A percentile compares a stretch with the other conserved stretches of the same genome.
Evolutionary conservation across 805 yeast species (phyloP).

Genomic region (Isabelozyma gotoi): DNA sequence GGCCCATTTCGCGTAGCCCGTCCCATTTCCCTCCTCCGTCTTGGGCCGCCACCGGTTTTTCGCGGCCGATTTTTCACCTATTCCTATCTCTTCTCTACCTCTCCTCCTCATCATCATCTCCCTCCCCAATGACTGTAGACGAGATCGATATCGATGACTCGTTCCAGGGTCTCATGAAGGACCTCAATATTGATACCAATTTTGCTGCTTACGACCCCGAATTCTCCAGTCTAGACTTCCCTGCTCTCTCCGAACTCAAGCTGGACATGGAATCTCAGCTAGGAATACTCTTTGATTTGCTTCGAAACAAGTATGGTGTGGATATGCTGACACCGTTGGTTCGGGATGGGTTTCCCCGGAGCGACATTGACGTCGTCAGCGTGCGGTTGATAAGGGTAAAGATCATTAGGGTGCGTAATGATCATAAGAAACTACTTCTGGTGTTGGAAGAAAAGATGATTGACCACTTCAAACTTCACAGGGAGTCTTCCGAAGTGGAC

Average conservation of each 20-base stretch:
- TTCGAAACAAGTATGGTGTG: slow-evolving; percentile 44
- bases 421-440: slow-evolving; percentile 50
- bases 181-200: slow-evolving; percentile 20
- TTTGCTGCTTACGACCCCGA: slow-evolving; percentile 17
- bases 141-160: slow-evolving; percentile 12
- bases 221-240: slow-evolving; percentile 9
- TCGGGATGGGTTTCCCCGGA: slow-evolving; percentile 81
- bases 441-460: slow-evolving; percentile 48
- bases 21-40: too few relatives aligned
- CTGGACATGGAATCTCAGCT: slow-evolving; percentile 25
- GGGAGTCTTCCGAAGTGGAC: neutral
- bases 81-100: neutral
- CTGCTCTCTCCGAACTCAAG: slow-evolving; percentile 12
- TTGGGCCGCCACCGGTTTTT: too few relatives aligned
- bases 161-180: slow-evolving; percentile 27
- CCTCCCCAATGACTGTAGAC: neutral
- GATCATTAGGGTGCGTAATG: slow-evolving; percentile 71
- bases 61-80: too few relatives aligned
- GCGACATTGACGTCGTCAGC: slow-evolving; percentile 74
- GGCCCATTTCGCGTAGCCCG: too few relatives aligned
- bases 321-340: slow-evolving; percentile 67
- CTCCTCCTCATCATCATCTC: neutral
- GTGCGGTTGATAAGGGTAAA: slow-evolving; percentile 61
- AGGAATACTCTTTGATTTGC: slow-evolving; percentile 34
- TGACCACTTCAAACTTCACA: slow-evolving; percentile 33